Evolutionary conservation across 1,284 basidiomycete species (phyloP), one percentile per base, ranked within the genome.

Genomic region (Malassezia nana): DNA sequence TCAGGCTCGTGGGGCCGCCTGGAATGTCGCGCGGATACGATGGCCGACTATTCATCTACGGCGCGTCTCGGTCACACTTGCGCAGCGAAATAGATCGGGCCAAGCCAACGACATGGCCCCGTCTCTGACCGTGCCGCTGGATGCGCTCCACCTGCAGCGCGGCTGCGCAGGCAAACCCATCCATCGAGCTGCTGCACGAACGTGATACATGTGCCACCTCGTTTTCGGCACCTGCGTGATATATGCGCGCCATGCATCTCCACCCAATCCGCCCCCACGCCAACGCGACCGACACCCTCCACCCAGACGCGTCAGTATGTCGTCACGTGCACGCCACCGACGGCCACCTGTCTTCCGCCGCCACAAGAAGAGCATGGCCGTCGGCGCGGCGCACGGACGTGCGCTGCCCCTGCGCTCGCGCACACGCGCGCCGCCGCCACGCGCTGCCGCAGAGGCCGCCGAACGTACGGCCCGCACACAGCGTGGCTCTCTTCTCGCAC

Each of bases 371-470:
- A 38, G 20, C 43, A 51, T 51, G 50, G 42, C 50, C 4, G n/a
- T n/a, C n/a, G 29, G 41, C n/a, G 24, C 32, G 16, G 35, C 43
- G 22, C 41, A 51, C 18, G 24, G 49, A 24, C 49, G 49, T 7
- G 39, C 40, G 16, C 40, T 45, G 24, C 49, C 49, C 29, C 41
- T 51, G 31, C 50, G 50, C 33, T 42, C 43, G 20, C 43, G 38
- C 13, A 47, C 33, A 30, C 46, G 53, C 26, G 28, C n/a, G n/a
- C 52, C 48, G 46, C 53, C 53, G n/a, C n/a, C 22, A 12, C 53
- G 53, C 28, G 12, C 26, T 2, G 53, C 41, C 4, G 38, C 46
- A 3, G 15, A 26, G 3, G 53, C 50, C 2, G 48, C 47, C 0
- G 53, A 55, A 13, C 29, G 33, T 18, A 43, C 38, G 3, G 54